phyloP scores from a whole-genome alignment of 768 basidiomycete genomes.

The Lactarius pseudohatsudake region DNA sequence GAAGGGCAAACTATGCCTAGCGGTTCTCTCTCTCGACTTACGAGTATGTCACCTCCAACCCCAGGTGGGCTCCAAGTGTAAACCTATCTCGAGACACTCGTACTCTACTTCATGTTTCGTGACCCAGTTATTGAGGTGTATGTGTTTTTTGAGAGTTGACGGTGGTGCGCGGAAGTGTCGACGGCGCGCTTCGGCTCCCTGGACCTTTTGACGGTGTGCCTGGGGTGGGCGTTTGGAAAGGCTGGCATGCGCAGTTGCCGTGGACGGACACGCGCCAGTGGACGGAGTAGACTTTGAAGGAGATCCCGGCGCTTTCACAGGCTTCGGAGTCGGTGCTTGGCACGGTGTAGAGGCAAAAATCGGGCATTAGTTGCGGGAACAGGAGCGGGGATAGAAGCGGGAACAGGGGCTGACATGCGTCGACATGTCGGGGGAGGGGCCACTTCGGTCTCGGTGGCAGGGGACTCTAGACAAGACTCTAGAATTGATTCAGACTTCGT shows the following conservation, averaged over 20 bases:
- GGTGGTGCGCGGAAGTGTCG: conserved; percentile 30
- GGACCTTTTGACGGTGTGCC: too few relatives aligned
- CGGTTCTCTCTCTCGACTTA: background rate
- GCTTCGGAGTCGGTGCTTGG: background rate
- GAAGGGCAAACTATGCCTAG: conserved; percentile 13
- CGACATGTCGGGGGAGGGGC: background rate
- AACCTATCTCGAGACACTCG: background rate
- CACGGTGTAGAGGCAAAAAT: conserved; percentile 9
- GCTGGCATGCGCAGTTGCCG: conserved; percentile 18
- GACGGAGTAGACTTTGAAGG: conserved; percentile 34
- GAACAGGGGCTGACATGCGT: conserved; percentile 19
- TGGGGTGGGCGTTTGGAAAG: conserved; percentile 28
- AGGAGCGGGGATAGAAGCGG: conserved; percentile 26
- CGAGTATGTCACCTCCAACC: background rate
- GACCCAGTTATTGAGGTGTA: too few relatives aligned
- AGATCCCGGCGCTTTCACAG: conserved; percentile 24
- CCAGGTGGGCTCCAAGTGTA: background rate
- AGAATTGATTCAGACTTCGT: too few relatives aligned
- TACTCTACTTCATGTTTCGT: background rate
- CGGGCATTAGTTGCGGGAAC: background rate
- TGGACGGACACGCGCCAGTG: conserved; percentile 21
- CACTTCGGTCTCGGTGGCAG: background rate
- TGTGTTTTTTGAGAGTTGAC: conserved; percentile 15
- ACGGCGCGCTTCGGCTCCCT: conserved; percentile 27
- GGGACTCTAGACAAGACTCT: too few relatives aligned